A percentile compares a stretch with the other conserved stretches of the same genome.
phyloP scores from a whole-genome alignment of 495 filamentous ascomycete genomes.

The Neurospora sp. region DNA sequence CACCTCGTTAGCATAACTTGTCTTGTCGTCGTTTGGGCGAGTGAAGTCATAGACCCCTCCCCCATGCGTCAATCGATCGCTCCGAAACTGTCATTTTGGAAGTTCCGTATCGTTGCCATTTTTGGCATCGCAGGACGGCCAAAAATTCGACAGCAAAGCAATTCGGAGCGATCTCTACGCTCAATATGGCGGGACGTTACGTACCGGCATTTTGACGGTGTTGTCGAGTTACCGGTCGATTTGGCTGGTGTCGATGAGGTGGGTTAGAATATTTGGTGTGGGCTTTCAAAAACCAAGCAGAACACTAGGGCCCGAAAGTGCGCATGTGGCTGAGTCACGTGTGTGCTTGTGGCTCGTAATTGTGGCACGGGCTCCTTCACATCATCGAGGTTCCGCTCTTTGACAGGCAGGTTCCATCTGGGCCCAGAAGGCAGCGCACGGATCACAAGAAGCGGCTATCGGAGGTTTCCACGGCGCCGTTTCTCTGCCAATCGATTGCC shows the following conservation, averaged over 20 bases:
- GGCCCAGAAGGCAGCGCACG: neutral
- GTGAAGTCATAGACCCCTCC: conserved; percentile 2
- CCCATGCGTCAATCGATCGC: neutral
- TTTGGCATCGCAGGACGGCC: neutral
- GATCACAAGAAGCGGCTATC: neutral
- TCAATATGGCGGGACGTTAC: conserved; percentile 22
- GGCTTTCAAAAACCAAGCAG: conserved; percentile 21
- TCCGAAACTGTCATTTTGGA: neutral
- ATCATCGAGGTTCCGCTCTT: neutral
- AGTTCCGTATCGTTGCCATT: neutral
- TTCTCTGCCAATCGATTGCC: conserved; percentile 8
- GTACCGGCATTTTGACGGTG: conserved; percentile 76
- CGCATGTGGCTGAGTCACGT: conserved; percentile 25
- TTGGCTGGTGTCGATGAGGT: conserved; percentile 24
- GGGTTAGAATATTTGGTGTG: conserved; percentile 33
- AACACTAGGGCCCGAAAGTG: conserved; percentile 16
- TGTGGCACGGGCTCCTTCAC: conserved; percentile 8
- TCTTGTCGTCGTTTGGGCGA: neutral
- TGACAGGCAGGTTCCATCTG: neutral
- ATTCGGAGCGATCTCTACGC: neutral
- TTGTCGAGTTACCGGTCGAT: conserved; percentile 33
- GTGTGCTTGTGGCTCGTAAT: conserved; percentile 6
- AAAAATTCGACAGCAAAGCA: neutral
- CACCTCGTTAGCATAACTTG: conserved; percentile 8
- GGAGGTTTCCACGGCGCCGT: conserved; percentile 1